A percentile compares a stretch with the other conserved stretches of the same genome.
These are phyloP conservation scores for Macrocybe gigantea DNA, from an alignment of 768 basidiomycete genomes.

Conservation along the genomic window DNA sequence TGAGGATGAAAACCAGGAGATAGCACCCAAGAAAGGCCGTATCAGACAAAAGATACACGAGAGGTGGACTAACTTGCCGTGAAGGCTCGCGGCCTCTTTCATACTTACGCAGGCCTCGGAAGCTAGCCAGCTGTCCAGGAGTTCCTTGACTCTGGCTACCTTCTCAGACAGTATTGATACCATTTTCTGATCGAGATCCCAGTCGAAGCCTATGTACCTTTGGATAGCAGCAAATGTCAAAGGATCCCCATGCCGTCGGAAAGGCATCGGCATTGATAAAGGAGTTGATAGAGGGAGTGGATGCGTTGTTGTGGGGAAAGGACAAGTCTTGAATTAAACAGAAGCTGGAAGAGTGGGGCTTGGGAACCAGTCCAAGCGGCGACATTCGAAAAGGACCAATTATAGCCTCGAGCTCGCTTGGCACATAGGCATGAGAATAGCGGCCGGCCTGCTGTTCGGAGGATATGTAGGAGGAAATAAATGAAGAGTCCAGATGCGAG, in stretches of 20 bases:
- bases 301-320: constrained; percentile 17
- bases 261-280: constrained; percentile 20
- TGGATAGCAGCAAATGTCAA: constrained; percentile 19
- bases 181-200: constrained; percentile 18
- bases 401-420: constrained; percentile 16
- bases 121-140: constrained; percentile 10
- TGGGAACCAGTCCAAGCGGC: constrained; percentile 33
- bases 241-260: constrained; percentile 32
- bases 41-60: constrained; percentile 18
- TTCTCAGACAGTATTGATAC: constrained; percentile 23
- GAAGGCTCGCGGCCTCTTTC: constrained; percentile 16
- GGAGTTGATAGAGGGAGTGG: constrained; percentile 18
- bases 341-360: constrained; percentile 17
- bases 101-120: neutral
- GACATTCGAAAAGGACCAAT: constrained; percentile 37
- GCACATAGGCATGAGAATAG: constrained; percentile 24
- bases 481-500: constrained; percentile 16
- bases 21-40: constrained; percentile 16
- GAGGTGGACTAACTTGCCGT: constrained; percentile 26
- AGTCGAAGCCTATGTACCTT: constrained; percentile 28
- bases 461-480: constrained; percentile 26
- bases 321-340: constrained; percentile 25
- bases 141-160: neutral
- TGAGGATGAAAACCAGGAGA: constrained; percentile 12
- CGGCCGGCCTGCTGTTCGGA: constrained; percentile 21